phyloP scores from a whole-genome alignment of 1,284 basidiomycete species.

The Malassezia arunalokei region DNA sequence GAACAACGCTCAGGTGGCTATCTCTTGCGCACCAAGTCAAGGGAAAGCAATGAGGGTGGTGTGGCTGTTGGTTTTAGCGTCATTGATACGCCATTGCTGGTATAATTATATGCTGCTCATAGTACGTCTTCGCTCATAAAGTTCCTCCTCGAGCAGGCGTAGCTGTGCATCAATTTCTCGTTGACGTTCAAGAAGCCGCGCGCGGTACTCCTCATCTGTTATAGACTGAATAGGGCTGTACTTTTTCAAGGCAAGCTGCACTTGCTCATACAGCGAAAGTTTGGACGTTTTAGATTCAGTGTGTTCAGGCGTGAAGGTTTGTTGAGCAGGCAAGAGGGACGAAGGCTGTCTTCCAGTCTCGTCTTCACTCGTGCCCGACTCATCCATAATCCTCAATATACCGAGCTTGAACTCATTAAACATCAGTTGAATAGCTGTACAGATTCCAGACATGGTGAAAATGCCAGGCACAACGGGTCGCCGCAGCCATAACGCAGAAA shows the following conservation, averaged over 20 bases:
- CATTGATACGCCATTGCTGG: slow-evolving; percentile 63
- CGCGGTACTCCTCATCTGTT: slow-evolving; percentile 3
- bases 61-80: slow-evolving; percentile 84
- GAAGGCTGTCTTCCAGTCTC: not conserved
- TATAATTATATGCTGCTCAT: not conserved
- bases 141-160: slow-evolving; percentile 2
- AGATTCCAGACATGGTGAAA: slow-evolving; percentile 2
- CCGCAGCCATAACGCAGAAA: not conserved
- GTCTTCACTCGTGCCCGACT: not conserved
- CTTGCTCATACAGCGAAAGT: not conserved
- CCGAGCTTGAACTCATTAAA: slow-evolving; percentile 1
- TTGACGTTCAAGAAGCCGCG: slow-evolving; percentile 1
- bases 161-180: slow-evolving; percentile 8
- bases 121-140: not conserved
- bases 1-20: slow-evolving; percentile 58
- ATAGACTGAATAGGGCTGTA: slow-evolving; percentile 8
- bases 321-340: not conserved
- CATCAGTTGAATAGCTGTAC: not conserved
- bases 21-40: slow-evolving; percentile 80
- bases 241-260: not conserved
- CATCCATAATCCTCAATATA: not conserved
- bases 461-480: slow-evolving; percentile 7
- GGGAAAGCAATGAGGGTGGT: slow-evolving; percentile 84
- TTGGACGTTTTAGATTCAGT: too few species aligned
- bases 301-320: not conserved